Percentiles rank a stretch among this genome's conserved stretches.
Conservation (phyloP, 75 land plant species). For the Sequoiadendron giganteum region DNA sequence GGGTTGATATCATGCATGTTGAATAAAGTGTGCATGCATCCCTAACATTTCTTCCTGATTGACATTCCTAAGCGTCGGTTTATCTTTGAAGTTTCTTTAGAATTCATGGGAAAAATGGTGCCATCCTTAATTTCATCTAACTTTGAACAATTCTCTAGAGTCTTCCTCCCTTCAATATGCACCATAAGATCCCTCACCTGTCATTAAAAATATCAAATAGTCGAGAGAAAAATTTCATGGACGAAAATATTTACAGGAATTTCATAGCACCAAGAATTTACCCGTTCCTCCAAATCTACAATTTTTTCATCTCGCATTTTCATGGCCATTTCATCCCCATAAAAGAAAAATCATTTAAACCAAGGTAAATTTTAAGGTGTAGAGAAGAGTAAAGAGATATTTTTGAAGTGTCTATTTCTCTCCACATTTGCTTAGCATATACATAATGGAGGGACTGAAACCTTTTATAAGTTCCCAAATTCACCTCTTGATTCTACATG, state of each 20-base stretch:
- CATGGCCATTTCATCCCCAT: slow-evolving; percentile 45
- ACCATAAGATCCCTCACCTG: slow-evolving; percentile 58
- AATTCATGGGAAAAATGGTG: slow-evolving; percentile 31
- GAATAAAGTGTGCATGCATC: neutral
- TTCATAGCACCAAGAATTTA: slow-evolving; percentile 3
- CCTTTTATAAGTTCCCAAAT: neutral
- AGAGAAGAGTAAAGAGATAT: neutral
- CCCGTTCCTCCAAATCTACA: slow-evolving; percentile 72
- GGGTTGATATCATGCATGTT: no score
- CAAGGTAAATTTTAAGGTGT: neutral
- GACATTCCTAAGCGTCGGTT: neutral
- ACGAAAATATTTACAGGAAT: neutral
- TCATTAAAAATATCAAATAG: neutral
- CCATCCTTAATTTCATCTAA: slow-evolving; percentile 43
- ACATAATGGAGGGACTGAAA: neutral
- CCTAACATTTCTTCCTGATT: slow-evolving; percentile 11
- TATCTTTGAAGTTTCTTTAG: slow-evolving; percentile 11
- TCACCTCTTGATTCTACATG: neutral
- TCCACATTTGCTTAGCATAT: neutral
- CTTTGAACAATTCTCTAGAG: slow-evolving; percentile 25
- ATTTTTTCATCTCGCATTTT: slow-evolving; percentile 67
- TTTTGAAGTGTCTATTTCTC: neutral
- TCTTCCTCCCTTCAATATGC: slow-evolving; percentile 50
- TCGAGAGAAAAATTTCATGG: slow-evolving; percentile 5
- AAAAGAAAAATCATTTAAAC: slow-evolving; percentile 15